Conservation (phyloP, 352 stramenopile genomes). For the Phytophthora brassicae region DNA sequence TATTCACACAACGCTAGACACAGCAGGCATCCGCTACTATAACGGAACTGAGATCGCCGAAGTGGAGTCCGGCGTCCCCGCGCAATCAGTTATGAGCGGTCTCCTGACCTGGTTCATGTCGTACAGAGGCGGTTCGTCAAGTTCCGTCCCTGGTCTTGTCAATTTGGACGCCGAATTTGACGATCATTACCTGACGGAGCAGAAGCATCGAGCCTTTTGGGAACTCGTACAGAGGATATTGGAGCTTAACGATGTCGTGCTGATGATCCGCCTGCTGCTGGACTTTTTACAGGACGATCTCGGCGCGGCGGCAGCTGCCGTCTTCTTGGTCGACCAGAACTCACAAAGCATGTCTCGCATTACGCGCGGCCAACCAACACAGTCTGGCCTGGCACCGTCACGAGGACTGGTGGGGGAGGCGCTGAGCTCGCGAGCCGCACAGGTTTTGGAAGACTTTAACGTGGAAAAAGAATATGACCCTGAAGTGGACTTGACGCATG, state of each 20-base stretch:
- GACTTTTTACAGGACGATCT: slow-evolving; percentile 67
- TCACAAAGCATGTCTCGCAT: slow-evolving; percentile 80
- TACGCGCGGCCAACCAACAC: slow-evolving; percentile 42
- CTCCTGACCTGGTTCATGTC: slow-evolving; percentile 24
- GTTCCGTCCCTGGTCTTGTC: background rate
- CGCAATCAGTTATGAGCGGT: slow-evolving; percentile 10
- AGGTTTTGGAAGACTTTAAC: slow-evolving; percentile 49
- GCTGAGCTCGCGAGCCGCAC: slow-evolving; percentile 33
- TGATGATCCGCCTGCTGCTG: slow-evolving; percentile 72
- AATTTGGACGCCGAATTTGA: slow-evolving; percentile 20
- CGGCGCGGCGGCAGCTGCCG: slow-evolving; percentile 46
- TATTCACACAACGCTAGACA: background rate
- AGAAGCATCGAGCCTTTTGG: slow-evolving; percentile 80
- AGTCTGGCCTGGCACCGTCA: slow-evolving; percentile 52
- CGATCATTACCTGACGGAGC: slow-evolving; percentile 45
- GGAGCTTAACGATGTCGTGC: slow-evolving; percentile 68
- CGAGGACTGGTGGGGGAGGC: slow-evolving; percentile 58
- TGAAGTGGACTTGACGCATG: slow-evolving; percentile 66
- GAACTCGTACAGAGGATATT: slow-evolving; percentile 71
- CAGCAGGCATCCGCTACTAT: slow-evolving; percentile 1
- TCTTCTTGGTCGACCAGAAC: slow-evolving; percentile 80
- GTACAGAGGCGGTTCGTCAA: slow-evolving; percentile 6
- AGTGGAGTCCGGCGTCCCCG: background rate
- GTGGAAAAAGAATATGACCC: slow-evolving; percentile 53
- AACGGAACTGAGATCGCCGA: background rate